Base-by-base conservation (phyloP, 352 stramenopile genomes). In the Halophytophthora polymorphica region DNA sequence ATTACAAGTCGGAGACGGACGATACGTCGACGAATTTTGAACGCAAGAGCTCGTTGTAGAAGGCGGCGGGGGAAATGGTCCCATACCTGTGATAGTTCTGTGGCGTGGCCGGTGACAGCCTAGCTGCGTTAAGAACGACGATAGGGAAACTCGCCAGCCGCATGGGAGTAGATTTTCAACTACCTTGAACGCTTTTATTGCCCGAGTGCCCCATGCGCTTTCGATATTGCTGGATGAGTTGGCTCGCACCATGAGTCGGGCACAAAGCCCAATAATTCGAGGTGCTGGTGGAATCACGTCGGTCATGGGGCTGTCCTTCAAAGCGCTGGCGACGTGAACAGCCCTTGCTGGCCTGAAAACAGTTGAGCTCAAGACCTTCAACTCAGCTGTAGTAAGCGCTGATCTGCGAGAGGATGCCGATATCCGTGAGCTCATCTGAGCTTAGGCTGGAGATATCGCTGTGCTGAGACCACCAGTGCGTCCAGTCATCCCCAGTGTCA, bases 381-480 rank as follows among this genome's bases (percentile, higher is more conserved):
- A 4, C n/a, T 41, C 52, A 72, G 6, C 41, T 44, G 14, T 65
- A 70, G 42, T 67, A 71, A n/a, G 50, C 47, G 25, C 57, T 79
- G 39, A 76, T 64, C 37, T 85, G 73, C 23, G 73, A 87, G 17
- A 82, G 58, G 0, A 58, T 42, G 19, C 82, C 72, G 29, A 79
- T 71, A 42, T 83, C 73, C 3, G 73, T 73, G 12, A 83, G 50
- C 29, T 87, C 76, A n/a, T 85, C 76, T 3, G 77, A 71, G 17
- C 62, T 69, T n/a, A 83, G 65, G 36, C 72, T 84, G 13, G 64
- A 77, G 39, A 71, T 68, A 18, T 71, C 63, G 28, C 58, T 71
- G 23, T 14, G 63, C 47, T 71, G 63, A 3, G 63, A 71, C 63
- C 63, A 71, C 58, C 58, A 71, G 23, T 68, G 18, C 7, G 63